A percentile compares a stretch with the other conserved stretches of the same genome.
Evolutionary conservation across 208 protist species (phyloP).

Genomic region (Wallacemonas sp.): DNA sequence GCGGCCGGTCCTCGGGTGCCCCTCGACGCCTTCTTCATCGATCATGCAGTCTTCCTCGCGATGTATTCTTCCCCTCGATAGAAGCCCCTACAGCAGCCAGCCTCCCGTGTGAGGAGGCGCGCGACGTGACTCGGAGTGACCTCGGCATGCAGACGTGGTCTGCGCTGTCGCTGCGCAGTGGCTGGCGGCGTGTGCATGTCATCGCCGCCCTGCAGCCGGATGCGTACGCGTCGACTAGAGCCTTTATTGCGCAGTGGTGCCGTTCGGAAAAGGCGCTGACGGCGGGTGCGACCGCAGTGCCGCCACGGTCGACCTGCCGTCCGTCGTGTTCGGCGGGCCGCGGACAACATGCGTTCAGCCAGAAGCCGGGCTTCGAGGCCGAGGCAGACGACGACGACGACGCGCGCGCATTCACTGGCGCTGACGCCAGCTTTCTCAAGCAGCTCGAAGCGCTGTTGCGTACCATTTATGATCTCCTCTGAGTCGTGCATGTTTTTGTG

Average conservation of each 20-base stretch:
- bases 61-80: not conserved
- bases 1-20: no score
- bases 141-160: conserved; percentile 23
- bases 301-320: not conserved
- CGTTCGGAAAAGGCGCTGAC: not conserved
- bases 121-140: no score
- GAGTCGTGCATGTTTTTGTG: not conserved
- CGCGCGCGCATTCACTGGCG: not conserved
- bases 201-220: conserved; percentile 55
- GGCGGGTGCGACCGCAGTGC: not conserved
- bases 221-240: conserved; percentile 39
- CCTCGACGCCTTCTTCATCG: not conserved
- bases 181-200: conserved; percentile 61
- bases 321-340: not conserved
- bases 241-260: conserved; percentile 32
- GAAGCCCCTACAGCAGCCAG: no score
- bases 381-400: not conserved
- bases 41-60: not conserved
- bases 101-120: no score
- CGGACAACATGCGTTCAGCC: not conserved
- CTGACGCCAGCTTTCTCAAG: not conserved
- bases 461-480: conserved; percentile 5
- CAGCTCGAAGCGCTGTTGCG: not conserved
- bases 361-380: not conserved
- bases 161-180: conserved; percentile 47